Evolutionary conservation across 106 monocot genomes (phyloP).

Genomic region (Xerophyta viscosa): DNA sequence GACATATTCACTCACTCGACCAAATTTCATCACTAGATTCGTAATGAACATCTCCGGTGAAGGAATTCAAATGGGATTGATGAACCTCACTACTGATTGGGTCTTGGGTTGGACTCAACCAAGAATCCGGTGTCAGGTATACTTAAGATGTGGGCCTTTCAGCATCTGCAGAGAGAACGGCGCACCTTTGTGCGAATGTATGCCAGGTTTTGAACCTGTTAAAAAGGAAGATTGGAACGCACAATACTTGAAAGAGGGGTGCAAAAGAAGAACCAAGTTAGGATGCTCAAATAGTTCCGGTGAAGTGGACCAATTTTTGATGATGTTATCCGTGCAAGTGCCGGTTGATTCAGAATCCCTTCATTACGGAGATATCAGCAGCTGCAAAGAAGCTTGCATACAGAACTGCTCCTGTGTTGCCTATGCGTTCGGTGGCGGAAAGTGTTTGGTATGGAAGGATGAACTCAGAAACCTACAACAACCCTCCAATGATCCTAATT

Average conservation of each 20-base stretch:
- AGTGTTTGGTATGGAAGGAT: conserved; percentile 1
- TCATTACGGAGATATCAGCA: not conserved
- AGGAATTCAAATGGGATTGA: not conserved
- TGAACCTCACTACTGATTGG: conserved; percentile 6
- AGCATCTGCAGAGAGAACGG: conserved; percentile 8
- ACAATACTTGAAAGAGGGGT: conserved; percentile 3
- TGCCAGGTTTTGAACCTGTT: conserved; percentile 8
- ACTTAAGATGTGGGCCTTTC: conserved; percentile 15
- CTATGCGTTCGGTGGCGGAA: not conserved
- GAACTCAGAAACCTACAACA: conserved; percentile 9
- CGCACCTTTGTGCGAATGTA: conserved; percentile 2
- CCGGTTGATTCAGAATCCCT: not conserved
- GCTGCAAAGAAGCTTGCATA: conserved; percentile 7
- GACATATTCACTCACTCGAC: conserved; percentile 5
- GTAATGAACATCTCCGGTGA: conserved; percentile 9
- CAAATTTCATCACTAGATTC: not conserved
- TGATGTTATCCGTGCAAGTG: conserved; percentile 4
- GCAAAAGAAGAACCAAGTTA: conserved; percentile 1
- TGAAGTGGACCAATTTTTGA: not conserved
- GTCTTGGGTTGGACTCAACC: conserved; percentile 16
- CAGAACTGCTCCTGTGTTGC: conserved; percentile 19
- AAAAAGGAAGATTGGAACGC: conserved; percentile 3
- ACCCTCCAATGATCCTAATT: not conserved
- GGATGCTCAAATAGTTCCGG: not conserved
- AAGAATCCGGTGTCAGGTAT: conserved; percentile 11